Evolutionary conservation across 2,329 filamentous ascomycete genomes (phyloP).

Genomic region (Colletotrichum incanum): DNA sequence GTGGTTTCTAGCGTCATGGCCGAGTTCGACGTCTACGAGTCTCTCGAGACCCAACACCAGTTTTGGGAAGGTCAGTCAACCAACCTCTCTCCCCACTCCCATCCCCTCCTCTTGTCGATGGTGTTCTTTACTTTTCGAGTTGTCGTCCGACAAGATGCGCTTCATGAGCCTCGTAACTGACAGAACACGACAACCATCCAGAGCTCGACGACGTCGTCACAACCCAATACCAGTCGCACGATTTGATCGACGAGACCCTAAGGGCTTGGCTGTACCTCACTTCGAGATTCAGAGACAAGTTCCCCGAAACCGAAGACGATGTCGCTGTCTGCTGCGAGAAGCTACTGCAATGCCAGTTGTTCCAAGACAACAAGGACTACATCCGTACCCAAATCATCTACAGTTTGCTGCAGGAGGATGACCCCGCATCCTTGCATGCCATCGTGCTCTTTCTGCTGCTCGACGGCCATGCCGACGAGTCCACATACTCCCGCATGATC

Average conservation of each 20-base stretch:
- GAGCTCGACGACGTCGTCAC: conserved; percentile 65
- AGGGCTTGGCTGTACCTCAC: conserved; percentile 88
- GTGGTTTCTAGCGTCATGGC: conserved; percentile 60
- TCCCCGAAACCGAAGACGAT: conserved; percentile 83
- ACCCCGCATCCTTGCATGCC: conserved; percentile 83
- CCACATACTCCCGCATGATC: conserved; percentile 89
- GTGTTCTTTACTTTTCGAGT: conserved; percentile 11
- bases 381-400: conserved; percentile 94
- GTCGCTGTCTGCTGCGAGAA: conserved; percentile 85
- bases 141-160: neutral
- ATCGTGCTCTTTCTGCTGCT: conserved; percentile 89
- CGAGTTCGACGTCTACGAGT: conserved; percentile 78
- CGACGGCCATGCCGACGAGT: conserved; percentile 85
- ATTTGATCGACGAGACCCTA: conserved; percentile 85
- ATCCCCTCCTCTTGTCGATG: conserved; percentile 1
- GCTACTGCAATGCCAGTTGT: conserved; percentile 83
- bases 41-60: conserved; percentile 84
- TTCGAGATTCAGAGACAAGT: conserved; percentile 81
- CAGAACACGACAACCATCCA: conserved; percentile 47
- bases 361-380: conserved; percentile 83
- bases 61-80: conserved; percentile 84
- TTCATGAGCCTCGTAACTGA: conserved; percentile 23
- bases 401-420: conserved; percentile 91
- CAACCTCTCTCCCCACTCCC: conserved; percentile 35
- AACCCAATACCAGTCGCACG: conserved; percentile 65